These are phyloP conservation scores for Puya raimondii DNA, from an alignment of 176 grass and related monocot genomes.

Conservation along the genomic window DNA sequence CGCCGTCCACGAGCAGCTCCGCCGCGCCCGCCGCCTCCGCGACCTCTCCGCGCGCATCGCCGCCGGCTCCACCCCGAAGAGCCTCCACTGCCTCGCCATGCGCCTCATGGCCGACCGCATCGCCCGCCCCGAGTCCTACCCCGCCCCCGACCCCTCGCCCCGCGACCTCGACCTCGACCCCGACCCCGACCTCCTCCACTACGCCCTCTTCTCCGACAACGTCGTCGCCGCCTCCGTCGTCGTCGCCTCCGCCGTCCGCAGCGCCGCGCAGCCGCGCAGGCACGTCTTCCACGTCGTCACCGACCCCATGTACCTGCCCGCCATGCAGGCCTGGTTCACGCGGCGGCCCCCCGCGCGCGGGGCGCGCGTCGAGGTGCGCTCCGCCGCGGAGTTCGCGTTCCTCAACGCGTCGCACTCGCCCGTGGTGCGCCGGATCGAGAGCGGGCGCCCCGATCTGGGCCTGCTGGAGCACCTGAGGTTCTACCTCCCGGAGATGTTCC, in stretches of 20 bases:
- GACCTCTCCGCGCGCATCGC: conserved; percentile 64
- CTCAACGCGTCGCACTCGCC: conserved; percentile 71
- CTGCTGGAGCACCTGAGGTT: conserved; percentile 77
- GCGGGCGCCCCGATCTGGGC: conserved; percentile 47
- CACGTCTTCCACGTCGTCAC: conserved; percentile 96
- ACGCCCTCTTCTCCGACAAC: conserved; percentile 81
- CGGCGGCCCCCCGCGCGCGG: conserved; percentile 54
- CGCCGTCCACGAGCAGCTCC: conserved; percentile 71
- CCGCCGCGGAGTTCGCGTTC: conserved; percentile 57
- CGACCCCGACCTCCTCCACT: conserved; percentile 64
- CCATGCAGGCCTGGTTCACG: conserved; percentile 81
- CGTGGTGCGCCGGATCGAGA: conserved; percentile 69
- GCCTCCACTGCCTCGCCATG: conserved; percentile 95
- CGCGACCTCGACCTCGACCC: conserved; percentile 26
- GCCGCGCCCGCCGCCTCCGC: conserved; percentile 50
- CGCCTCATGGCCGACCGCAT: conserved; percentile 79
- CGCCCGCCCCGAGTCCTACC: conserved; percentile 40
- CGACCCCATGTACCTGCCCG: conserved; percentile 72
- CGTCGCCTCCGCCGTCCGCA: conserved; percentile 59
- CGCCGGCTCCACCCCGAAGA: conserved; percentile 79
- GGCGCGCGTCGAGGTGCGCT: conserved; percentile 65
- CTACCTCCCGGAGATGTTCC: conserved; percentile 89
- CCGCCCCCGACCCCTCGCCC: conserved; percentile 2
- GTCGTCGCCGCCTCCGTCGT: conserved; percentile 76
- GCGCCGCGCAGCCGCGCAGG: conserved; percentile 51